A percentile compares a stretch with the other conserved stretches of the same genome.
phyloP scores from a whole-genome alignment of 371 early-diverging fungal genomes.

The Apophysomyces ossiformis region DNA sequence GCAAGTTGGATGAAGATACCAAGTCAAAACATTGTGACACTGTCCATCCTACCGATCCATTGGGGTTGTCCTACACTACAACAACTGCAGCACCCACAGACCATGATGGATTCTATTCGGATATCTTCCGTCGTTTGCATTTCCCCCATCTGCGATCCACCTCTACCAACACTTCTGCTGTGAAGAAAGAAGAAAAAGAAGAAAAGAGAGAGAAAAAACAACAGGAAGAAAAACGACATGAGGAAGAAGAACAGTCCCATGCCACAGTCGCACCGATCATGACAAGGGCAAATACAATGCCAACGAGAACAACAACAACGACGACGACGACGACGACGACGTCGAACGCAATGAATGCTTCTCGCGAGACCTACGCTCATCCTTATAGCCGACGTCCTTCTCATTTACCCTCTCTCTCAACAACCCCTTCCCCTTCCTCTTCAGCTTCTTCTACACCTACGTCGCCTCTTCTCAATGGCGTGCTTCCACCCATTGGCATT shows the following conservation, averaged over 20 bases:
- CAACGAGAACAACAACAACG: not conserved
- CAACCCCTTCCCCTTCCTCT: slow-evolving; percentile 23
- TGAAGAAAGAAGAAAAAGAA: not conserved
- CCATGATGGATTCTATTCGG: slow-evolving; percentile 20
- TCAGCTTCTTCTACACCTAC: slow-evolving; percentile 16
- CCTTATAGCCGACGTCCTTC: slow-evolving; percentile 5
- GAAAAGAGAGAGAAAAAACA: not conserved
- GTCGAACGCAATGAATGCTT: too few species aligned
- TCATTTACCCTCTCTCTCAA: slow-evolving; percentile 16
- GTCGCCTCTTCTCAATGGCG: slow-evolving; percentile 10
- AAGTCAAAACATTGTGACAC: not conserved
- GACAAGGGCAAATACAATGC: not conserved
- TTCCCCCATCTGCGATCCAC: slow-evolving; percentile 30
- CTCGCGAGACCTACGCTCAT: not conserved
- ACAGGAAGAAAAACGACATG: not conserved
- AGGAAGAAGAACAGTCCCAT: not conserved
- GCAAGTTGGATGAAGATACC: slow-evolving; percentile 2
- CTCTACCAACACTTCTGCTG: too few species aligned
- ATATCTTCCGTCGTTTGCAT: slow-evolving; percentile 28
- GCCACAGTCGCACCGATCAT: not conserved
- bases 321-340: not conserved
- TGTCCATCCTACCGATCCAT: slow-evolving; percentile 26
- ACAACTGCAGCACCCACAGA: slow-evolving; percentile 3
- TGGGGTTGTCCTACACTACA: slow-evolving; percentile 30
- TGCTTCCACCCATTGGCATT: slow-evolving; percentile 1